phyloP scores from a whole-genome alignment of 2,329 filamentous ascomycete genomes.

The Immersiporthe knoxdaviesiana region DNA sequence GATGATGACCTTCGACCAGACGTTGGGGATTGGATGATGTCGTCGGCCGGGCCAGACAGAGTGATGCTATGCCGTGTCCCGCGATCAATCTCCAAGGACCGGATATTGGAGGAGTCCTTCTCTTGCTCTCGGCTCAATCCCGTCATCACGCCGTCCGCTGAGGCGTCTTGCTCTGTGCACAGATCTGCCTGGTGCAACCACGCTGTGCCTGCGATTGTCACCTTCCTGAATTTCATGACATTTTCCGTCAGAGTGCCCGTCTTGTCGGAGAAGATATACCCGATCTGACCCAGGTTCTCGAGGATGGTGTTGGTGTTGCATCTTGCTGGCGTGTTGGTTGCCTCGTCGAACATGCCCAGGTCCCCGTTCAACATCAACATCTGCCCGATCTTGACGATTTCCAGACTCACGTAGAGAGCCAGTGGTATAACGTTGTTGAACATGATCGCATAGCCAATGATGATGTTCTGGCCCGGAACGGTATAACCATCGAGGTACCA shows the following conservation, averaged over 20 bases:
- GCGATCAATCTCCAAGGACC: constrained; percentile 27
- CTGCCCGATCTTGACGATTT: constrained; percentile 79
- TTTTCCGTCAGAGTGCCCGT: constrained; percentile 95
- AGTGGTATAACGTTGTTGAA: constrained; percentile 96
- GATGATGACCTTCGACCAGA: constrained; percentile 50
- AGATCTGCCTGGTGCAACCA: constrained; percentile 85
- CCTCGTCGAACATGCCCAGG: constrained; percentile 87
- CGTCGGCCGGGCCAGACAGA: constrained; percentile 30
- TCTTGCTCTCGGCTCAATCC: constrained; percentile 31
- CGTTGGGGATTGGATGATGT: constrained; percentile 36
- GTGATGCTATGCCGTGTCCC: constrained; percentile 12
- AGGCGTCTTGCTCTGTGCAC: constrained; percentile 39
- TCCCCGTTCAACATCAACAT: constrained; percentile 81
- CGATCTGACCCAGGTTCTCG: constrained; percentile 89
- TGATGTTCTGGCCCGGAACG: constrained; percentile 79
- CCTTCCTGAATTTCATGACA: constrained; percentile 90
- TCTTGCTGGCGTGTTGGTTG: constrained; percentile 81
- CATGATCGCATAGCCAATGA: constrained; percentile 92
- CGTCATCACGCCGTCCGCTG: constrained; percentile 4
- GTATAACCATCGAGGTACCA: constrained; percentile 75
- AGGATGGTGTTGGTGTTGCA: constrained; percentile 95
- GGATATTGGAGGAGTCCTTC: constrained; percentile 35
- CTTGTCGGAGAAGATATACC: constrained; percentile 91
- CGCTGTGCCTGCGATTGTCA: constrained; percentile 85
- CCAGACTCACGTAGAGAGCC: constrained; percentile 87